These are phyloP conservation scores for Ilyonectria robusta DNA, from an alignment of 2,329 filamentous ascomycete genomes.

Conservation along the genomic window DNA sequence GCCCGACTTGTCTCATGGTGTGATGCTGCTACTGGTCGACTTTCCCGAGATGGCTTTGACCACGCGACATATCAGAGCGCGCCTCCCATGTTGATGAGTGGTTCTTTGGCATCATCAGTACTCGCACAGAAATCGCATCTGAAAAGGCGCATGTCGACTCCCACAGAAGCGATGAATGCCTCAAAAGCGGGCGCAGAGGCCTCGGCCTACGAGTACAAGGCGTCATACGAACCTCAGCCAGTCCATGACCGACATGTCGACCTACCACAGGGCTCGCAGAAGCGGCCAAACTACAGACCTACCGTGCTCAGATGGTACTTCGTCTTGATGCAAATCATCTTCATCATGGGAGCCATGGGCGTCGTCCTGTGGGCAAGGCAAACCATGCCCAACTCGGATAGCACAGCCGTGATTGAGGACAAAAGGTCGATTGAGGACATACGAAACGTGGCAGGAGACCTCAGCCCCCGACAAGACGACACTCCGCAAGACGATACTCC, in stretches of 20 bases:
- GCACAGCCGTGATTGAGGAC: conserved; percentile 37
- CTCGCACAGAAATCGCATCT: neutral
- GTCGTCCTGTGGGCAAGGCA: conserved; percentile 43
- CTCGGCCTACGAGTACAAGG: neutral
- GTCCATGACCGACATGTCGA: neutral
- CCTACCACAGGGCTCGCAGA: conserved; percentile 1
- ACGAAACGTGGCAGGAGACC: neutral
- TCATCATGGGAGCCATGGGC: conserved; percentile 41
- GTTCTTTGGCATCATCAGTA: neutral
- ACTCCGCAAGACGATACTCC: neutral
- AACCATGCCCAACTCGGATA: conserved; percentile 46
- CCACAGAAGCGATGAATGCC: neutral
- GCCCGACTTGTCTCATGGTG: no score
- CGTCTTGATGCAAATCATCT: conserved; percentile 34
- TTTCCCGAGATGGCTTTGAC: no score
- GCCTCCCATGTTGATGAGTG: neutral
- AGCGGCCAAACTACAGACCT: conserved; percentile 41
- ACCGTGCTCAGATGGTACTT: conserved; percentile 47
- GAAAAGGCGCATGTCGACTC: no score
- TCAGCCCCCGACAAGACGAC: conserved; percentile 6
- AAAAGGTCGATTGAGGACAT: conserved; percentile 20
- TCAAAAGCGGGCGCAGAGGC: neutral
- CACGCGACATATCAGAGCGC: no score
- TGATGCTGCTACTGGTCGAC: no score
- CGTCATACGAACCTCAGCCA: neutral